These are phyloP conservation scores for Cephalotrichum gorgonifer DNA, from an alignment of 2,329 filamentous ascomycete species.

Conservation along the genomic window DNA sequence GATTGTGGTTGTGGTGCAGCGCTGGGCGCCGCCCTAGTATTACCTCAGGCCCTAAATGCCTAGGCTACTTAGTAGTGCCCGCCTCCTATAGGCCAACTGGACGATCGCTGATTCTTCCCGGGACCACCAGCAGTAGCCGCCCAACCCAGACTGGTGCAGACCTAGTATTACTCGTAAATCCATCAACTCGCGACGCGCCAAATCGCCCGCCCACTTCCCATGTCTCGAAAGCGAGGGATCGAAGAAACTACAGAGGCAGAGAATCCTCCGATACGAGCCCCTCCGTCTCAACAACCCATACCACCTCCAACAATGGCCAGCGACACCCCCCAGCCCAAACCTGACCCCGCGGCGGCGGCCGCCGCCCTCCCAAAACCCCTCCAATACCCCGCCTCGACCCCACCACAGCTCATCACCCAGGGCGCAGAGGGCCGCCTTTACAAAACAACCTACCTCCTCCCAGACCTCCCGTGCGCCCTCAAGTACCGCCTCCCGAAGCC, in stretches of 20 bases:
- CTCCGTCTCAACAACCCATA: neutral
- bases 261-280: no score
- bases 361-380: slow-evolving; percentile 51
- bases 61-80: no score
- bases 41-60: no score
- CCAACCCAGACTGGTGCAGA: no score
- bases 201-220: neutral
- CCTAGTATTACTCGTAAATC: no score
- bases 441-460: slow-evolving; percentile 67
- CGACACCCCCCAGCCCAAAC: neutral
- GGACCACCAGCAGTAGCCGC: no score
- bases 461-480: slow-evolving; percentile 61
- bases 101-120: no score
- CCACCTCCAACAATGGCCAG: neutral
- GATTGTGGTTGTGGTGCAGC: no score
- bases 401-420: slow-evolving; percentile 70
- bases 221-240: neutral
- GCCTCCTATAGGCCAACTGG: no score
- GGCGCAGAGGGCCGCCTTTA: slow-evolving; percentile 94
- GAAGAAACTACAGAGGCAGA: neutral
- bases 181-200: neutral
- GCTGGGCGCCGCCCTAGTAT: no score
- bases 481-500: slow-evolving; percentile 88
- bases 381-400: slow-evolving; percentile 45
- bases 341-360: neutral